Base-by-base conservation (phyloP, 176 grass and related monocot genomes). In the Zoysia pacifica region DNA sequence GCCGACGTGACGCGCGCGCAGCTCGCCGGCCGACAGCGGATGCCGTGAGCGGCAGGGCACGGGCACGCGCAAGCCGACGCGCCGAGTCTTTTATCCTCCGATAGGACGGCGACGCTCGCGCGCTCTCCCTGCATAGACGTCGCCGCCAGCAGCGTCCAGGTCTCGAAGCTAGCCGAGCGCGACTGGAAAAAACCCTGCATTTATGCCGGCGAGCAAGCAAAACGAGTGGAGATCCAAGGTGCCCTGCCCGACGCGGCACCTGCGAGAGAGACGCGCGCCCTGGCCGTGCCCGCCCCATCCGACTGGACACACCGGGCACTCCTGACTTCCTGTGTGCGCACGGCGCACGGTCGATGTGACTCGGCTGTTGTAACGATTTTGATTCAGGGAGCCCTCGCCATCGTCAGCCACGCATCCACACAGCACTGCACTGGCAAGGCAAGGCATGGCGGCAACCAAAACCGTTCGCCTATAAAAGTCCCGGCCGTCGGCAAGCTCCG, bases 41-140 rank as follows among this genome's bases (percentile, higher is more conserved):
- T 75, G 81, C 83, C 83, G 75, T 85, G 41, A 12, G 18, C 39
- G 75, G 75, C 83, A 85, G 83, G 75, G 75, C 56, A 50, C 18
- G 54, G 44, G 19, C 19, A 14, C 56, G 45, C 63, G 18, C 77
- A 19, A 69, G 12, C 5, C 19, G 84, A 74, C 77, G 58, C 1
- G 77, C 70, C 11, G 56, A 62, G 44, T 86, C 54, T 86, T 75
- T 80, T 68, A 52, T 50, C 44, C 65, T 4, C 50, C 9, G 77
- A 81, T 43, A 13, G 6, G 16, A 19, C 15, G 54, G 44, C 9
- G 84, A 75, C 67, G 46, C 15, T 28, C 28, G 28, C 28, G 28
- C 28, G 28, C 28, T 28, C 15, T 4, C 15, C 14, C 53, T 5
- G 53, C 53, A 6, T n/a, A 28, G 28, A 28, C 28, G 16, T 19